Conservation (phyloP, 352 stramenopile species). For the Phytophthora rubi region DNA sequence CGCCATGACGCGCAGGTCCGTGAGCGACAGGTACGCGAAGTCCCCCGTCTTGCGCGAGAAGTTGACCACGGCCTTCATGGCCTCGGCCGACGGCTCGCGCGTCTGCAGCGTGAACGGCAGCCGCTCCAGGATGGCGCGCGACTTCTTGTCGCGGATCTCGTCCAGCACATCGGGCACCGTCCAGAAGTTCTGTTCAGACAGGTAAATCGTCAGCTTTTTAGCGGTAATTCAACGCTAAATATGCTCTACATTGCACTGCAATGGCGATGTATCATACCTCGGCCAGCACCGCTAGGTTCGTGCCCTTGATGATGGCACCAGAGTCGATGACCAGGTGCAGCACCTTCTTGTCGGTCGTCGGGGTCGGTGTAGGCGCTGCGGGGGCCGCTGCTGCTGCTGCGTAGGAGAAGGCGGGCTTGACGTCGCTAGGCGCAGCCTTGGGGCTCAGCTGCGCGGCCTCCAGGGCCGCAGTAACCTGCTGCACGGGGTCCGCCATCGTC, state of each 20-base stretch:
- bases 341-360: constrained; percentile 65
- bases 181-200: constrained; percentile 72
- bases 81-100: constrained; percentile 80
- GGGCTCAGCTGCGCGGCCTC: constrained; percentile 25
- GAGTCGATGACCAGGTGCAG: constrained; percentile 85
- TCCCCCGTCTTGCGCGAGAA: constrained; percentile 89
- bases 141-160: constrained; percentile 87
- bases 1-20: constrained; percentile 89
- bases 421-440: not conserved
- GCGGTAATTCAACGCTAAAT: not conserved
- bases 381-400: constrained; percentile 11
- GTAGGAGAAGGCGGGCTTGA: constrained; percentile 7
- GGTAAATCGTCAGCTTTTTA: constrained; percentile 18
- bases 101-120: constrained; percentile 82
- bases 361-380: not conserved
- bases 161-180: constrained; percentile 84
- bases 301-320: constrained; percentile 89
- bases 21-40: constrained; percentile 85
- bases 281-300: constrained; percentile 72
- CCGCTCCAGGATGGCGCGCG: constrained; percentile 68
- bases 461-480: constrained; percentile 30
- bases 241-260: not conserved
- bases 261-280: constrained; percentile 46
- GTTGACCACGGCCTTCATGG: constrained; percentile 79
- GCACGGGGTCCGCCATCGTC: constrained; percentile 30